Evolutionary conservation across 805 yeast species (phyloP), one percentile per base, ranked within the genome.

Genomic region (Sugiyamaella marilandica): DNA sequence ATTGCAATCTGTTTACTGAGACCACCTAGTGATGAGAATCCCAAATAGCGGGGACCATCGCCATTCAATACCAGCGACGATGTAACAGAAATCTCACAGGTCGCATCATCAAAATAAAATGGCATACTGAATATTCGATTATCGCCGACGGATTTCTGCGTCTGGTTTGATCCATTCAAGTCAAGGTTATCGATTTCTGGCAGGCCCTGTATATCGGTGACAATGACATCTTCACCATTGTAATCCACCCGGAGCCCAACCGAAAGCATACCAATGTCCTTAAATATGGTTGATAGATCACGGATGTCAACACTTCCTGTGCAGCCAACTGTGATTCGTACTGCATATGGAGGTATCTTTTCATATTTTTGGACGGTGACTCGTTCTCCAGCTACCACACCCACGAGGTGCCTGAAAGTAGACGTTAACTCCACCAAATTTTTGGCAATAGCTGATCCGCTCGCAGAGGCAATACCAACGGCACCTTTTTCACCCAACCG

Each of bases 1-100:
- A 76, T 62, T 4, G 74, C 72, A 16, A 91, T 81, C 59, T 88
- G 89, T 45, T 76, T 74, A 0, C 71, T 59, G 19, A 94, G 74
- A 0, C 98, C 99, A 14, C 98, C 99, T 5, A 94, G 81, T 18
- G 75, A 72, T 2, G 73, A 64, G 55, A 82, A 88, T 32, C 68
- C 63, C 19, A 61, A 49, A 2, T 36, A 32, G n/a, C 36, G 49
- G 5, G 62, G 58, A 9, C 48, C 14, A 16, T 49, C 57, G 21
- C 47, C 53, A 48, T n/a, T 58, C 53, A 4, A 53, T 49, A 52
- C 43, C 51, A 63, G 32, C 14, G 46, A 29, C 35, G 21, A 19
- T 35, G 19, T 32, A 47, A n/a, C 36, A 58, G 19, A 54, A 59
- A 21, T 35, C 36, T 10, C 26, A 51, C 18, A 32, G 47, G 9